Conservation (phyloP, 345 rosid genomes). For the Euphorbia tirucalli region DNA sequence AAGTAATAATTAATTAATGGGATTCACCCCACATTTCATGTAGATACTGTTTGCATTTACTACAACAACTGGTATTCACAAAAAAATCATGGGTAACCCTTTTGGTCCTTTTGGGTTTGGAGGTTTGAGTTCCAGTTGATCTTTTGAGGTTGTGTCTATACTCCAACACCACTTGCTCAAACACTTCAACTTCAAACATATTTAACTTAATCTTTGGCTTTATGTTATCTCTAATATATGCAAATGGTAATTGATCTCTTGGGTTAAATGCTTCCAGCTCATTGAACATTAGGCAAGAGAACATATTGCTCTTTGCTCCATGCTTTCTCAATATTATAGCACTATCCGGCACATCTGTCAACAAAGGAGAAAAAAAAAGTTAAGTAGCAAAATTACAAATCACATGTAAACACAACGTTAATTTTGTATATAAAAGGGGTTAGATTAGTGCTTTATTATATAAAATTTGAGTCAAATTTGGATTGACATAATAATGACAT, state of each 20-base stretch:
- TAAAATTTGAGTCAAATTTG: too few relatives aligned
- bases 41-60: slow-evolving; percentile 57
- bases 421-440: too few relatives aligned
- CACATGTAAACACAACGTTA: too few relatives aligned
- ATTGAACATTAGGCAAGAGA: slow-evolving; percentile 82
- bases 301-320: slow-evolving; percentile 52
- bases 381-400: too few relatives aligned
- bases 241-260: slow-evolving; percentile 77
- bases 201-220: slow-evolving; percentile 55
- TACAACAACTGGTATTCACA: slow-evolving; percentile 37
- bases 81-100: slow-evolving; percentile 23
- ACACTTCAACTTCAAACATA: slow-evolving; percentile 79
- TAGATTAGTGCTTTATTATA: too few relatives aligned
- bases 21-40: slow-evolving; percentile 61
- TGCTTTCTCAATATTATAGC: slow-evolving; percentile 70
- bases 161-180: slow-evolving; percentile 65
- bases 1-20: slow-evolving; percentile 34
- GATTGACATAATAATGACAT: too few relatives aligned
- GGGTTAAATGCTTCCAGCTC: slow-evolving; percentile 83
- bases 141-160: slow-evolving; percentile 63
- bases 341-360: slow-evolving; percentile 80
- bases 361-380: background rate
- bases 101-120: slow-evolving; percentile 20
- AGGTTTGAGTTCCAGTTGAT: background rate
- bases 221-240: slow-evolving; percentile 64